Evolutionary conservation across 2,329 filamentous ascomycete genomes (phyloP), one percentile per base, ranked within the genome.

Genomic region (Amesomyces nigricolor): DNA sequence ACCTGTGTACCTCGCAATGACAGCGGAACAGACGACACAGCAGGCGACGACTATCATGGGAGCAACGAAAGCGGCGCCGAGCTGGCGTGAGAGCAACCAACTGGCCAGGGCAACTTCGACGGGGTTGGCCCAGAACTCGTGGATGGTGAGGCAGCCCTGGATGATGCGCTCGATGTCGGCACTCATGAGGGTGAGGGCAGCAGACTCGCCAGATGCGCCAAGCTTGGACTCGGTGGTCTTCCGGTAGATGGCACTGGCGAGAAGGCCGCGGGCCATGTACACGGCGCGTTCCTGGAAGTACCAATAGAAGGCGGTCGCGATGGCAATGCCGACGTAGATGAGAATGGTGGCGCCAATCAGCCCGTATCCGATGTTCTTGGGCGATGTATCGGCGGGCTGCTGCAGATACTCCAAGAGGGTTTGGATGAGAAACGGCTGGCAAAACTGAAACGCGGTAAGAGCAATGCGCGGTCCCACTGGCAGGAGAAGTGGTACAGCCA

Each of bases 391-490:
- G 30, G 63, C 48, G 22, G 66, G 57, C 30, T 64, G 29, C 13
- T 67, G 58, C 4, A 73, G 61, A 40, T 72, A 71, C 2, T 61
- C 54, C 0, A 77, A 62, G 0, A 73, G 65, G 0, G 66, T 63
- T 13, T 73, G 64, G 51, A 77, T 72, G 37, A 77, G 70, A 22
- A 77, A 72, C 0, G 75, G 73, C 45, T 74, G 73, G 38, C 72
- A 73, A 40, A 74, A 73, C 16, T 64, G 71, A 57, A 75, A 73
- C 11, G 67, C 73, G 4, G 73, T 66, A 4, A 73, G 61, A 1
- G 69, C 68, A 7, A 73, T 61, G 7, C 73, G 66, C 1, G 73
- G 72, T 1, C 65, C 63, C 1, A 75, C 57, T 0, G 73, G 72
- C 0, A 71, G 55, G 0, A 75, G 51, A 2, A 73, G 59, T 0